Percentiles rank a stretch among this genome's conserved stretches.
Evolutionary conservation across 2,329 filamentous ascomycete species (phyloP).

Genomic region (Phaeosphaeria sp.): DNA sequence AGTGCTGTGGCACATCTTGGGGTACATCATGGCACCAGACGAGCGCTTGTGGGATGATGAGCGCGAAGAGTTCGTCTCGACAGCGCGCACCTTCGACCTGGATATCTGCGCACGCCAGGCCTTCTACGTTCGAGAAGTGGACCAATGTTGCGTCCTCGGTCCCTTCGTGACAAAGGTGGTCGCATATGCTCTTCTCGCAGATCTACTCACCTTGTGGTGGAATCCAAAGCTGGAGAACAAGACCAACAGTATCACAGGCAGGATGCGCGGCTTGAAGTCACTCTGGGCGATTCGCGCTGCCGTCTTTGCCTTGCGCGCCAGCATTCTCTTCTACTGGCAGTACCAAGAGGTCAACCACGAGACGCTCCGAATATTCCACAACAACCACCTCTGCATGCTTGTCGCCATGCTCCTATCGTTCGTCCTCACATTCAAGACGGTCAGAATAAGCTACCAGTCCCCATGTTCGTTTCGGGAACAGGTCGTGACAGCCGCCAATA

Average conservation of each 20-base stretch:
- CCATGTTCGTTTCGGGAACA: conserved; percentile 33
- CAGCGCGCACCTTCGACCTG: conserved; percentile 12
- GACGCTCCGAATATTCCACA: conserved; percentile 47
- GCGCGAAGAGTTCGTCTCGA: not conserved
- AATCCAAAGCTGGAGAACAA: conserved; percentile 71
- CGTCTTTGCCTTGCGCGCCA: conserved; percentile 62
- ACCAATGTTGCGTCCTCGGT: conserved; percentile 38
- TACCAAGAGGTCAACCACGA: conserved; percentile 22
- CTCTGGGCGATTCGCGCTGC: conserved; percentile 73
- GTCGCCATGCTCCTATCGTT: conserved; percentile 38
- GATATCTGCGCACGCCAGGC: conserved; percentile 31
- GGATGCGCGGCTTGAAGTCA: conserved; percentile 64
- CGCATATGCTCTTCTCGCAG: conserved; percentile 53
- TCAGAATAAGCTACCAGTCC: conserved; percentile 61
- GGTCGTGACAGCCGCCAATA: conserved; percentile 28
- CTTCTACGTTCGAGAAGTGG: conserved; percentile 21
- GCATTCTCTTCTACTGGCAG: conserved; percentile 45
- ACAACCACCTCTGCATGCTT: conserved; percentile 64
- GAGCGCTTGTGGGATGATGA: conserved; percentile 8
- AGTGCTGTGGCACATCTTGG: conserved; percentile 45
- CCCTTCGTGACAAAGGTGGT: conserved; percentile 22
- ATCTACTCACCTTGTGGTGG: conserved; percentile 68
- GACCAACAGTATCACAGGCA: conserved; percentile 61
- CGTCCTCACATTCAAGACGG: conserved; percentile 56
- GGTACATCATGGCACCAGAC: conserved; percentile 24